These are phyloP conservation scores for Zygosaccharomyces lentus DNA, from an alignment of 805 yeast genomes.

Conservation along the genomic window DNA sequence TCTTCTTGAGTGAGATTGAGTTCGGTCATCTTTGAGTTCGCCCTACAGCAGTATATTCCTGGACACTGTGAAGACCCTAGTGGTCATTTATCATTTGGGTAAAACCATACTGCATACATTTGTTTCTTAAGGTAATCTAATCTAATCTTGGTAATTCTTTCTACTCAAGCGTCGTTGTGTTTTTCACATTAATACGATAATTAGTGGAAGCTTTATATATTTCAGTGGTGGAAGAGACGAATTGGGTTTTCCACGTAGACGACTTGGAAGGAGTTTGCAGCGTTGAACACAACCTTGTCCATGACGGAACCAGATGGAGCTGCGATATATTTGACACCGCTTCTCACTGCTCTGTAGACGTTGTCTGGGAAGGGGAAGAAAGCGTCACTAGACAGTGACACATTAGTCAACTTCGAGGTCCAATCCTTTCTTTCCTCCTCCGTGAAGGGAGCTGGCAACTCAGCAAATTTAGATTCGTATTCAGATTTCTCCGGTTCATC, in stretches of 20 bases:
- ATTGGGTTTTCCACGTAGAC: slow-evolving; percentile 97
- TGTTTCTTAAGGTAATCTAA: slow-evolving; percentile 11
- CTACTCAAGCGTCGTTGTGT: background rate
- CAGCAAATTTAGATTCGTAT: slow-evolving; percentile 83
- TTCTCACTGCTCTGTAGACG: slow-evolving; percentile 93
- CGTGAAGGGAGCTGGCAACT: slow-evolving; percentile 78
- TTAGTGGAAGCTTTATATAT: background rate
- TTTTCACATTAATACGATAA: background rate
- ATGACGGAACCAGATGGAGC: slow-evolving; percentile 98
- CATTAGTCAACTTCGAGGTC: slow-evolving; percentile 74
- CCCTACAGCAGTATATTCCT: slow-evolving; percentile 97
- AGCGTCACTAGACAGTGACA: slow-evolving; percentile 94
- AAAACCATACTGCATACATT: slow-evolving; percentile 99
- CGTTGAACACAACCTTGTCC: slow-evolving; percentile 93
- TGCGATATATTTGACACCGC: slow-evolving; percentile 93
- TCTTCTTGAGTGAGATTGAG: slow-evolving; percentile 42
- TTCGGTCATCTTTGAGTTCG: slow-evolving; percentile 56
- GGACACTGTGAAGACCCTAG: slow-evolving; percentile 92
- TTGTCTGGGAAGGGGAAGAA: slow-evolving; percentile 99
- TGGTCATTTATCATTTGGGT: slow-evolving; percentile 96
- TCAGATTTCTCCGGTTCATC: slow-evolving; percentile 90
- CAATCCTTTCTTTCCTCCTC: slow-evolving; percentile 81
- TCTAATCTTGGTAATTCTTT: background rate
- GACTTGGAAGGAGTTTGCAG: slow-evolving; percentile 86
- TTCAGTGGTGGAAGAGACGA: slow-evolving; percentile 93